Evolutionary conservation across 2,329 filamentous ascomycete genomes (phyloP), one percentile per base, ranked within the genome.

Genomic region (Ophiostoma fasciatum): DNA sequence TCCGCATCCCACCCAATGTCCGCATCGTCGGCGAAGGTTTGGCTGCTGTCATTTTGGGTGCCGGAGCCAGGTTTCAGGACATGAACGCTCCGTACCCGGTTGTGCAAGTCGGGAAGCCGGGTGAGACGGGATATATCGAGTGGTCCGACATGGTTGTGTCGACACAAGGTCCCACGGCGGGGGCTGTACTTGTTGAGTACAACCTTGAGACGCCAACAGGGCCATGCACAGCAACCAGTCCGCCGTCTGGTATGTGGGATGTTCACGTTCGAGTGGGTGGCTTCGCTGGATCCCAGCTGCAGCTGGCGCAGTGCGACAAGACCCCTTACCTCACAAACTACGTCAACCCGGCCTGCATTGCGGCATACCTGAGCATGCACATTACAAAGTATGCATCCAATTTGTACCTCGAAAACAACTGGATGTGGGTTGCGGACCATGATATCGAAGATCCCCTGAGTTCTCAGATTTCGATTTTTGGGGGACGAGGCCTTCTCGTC

Each of bases 191-290:
- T 7, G 71, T 85, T 39, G 66, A 87, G 50, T 85, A 76, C 63
- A 87, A 87, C 51, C 60, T 85, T 13, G 65, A 63, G 33, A 63
- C 63, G 13, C 47, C 55, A 4, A 49, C 48, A 1, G 46, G 45
- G 2, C 31, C 40, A 4, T 45, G 44, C 25, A 33, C 41, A 4
- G 44, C 44, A 9, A 40, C 33, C 6, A 42, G 40, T 18, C 42
- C 40, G 13, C 64, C 65, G 3, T 60, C 60, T 4, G 74, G 70
- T 12, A 64, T 78, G 53, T 87, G 80, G 81, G 81, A 87, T 46
- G 71, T 78, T 11, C 81, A 87, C 56, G 70, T 78, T 49, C 74
- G 81, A 47, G 67, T 88, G 33, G 81, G 79, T 45, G 81, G 81
- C 12, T 75, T 73, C 42, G 67, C 69, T 4, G 79, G 79, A 27